phyloP scores from a whole-genome alignment of 1,284 basidiomycete genomes.

The Inonotus hispidus region DNA sequence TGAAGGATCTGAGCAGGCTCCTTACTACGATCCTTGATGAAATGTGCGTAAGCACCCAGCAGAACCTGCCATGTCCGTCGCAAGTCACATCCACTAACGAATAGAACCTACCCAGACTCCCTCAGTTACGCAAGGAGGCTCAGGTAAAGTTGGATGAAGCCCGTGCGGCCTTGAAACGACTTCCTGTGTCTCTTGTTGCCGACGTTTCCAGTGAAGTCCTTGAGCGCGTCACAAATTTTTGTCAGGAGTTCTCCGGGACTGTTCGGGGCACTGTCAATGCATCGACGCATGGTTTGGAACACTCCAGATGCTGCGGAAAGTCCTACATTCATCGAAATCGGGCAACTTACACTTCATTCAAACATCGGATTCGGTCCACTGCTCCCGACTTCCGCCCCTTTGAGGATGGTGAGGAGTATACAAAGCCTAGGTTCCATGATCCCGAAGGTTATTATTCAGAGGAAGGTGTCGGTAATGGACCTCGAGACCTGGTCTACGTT shows the following conservation, averaged over 20 bases:
- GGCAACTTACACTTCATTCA: conserved; percentile 15
- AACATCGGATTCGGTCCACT: conserved; percentile 14
- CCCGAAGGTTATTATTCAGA: not conserved
- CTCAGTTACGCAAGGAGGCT: conserved; percentile 33
- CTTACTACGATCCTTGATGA: conserved; percentile 45
- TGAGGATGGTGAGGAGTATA: not conserved
- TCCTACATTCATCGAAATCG: conserved; percentile 17
- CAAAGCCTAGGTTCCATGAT: not conserved
- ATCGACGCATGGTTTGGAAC: not conserved
- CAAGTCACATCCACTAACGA: not conserved
- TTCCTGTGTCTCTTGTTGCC: conserved; percentile 37
- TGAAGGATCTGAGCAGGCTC: conserved; percentile 45
- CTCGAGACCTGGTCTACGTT: conserved; percentile 6
- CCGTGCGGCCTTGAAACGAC: conserved; percentile 30
- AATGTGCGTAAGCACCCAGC: conserved; percentile 36
- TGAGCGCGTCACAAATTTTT: conserved; percentile 41
- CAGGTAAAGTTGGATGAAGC: conserved; percentile 34
- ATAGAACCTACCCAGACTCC: conserved; percentile 34
- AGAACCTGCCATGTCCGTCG: not conserved
- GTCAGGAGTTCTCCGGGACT: conserved; percentile 29
- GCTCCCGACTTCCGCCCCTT: conserved; percentile 20
- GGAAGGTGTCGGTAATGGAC: not conserved
- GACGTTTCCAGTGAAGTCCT: conserved; percentile 45
- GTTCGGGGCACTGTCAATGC: conserved; percentile 1
- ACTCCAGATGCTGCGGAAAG: not conserved